phyloP scores from a whole-genome alignment of 306 rosid genomes.

The Trifolium repens region DNA sequence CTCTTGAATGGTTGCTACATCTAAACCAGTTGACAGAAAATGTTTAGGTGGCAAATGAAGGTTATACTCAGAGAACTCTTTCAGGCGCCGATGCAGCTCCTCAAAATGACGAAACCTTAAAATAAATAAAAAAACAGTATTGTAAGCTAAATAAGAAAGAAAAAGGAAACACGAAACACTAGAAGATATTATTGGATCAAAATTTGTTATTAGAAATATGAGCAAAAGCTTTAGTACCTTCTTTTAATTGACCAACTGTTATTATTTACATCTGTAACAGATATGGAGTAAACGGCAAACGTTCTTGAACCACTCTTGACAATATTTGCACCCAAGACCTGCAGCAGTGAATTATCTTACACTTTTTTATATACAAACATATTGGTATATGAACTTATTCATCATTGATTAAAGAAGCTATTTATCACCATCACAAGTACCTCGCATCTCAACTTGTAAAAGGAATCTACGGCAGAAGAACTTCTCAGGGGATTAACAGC shows the following conservation, averaged over 20 bases:
- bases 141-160: slow-evolving; percentile 25
- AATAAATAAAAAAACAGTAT: slow-evolving; percentile 24
- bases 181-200: slow-evolving; percentile 24
- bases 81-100: slow-evolving; percentile 94
- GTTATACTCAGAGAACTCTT: slow-evolving; percentile 87
- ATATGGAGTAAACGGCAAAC: slow-evolving; percentile 94
- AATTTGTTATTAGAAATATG: slow-evolving; percentile 33
- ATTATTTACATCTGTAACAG: slow-evolving; percentile 84
- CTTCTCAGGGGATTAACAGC: slow-evolving; percentile 59
- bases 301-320: slow-evolving; percentile 94
- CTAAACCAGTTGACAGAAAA: slow-evolving; percentile 92
- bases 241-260: slow-evolving; percentile 97
- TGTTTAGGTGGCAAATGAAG: slow-evolving; percentile 98
- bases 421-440: slow-evolving; percentile 51
- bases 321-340: slow-evolving; percentile 96
- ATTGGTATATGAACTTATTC: slow-evolving; percentile 33
- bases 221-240: slow-evolving; percentile 63
- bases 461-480: slow-evolving; percentile 68
- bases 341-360: slow-evolving; percentile 53
- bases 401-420: slow-evolving; percentile 30
- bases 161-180: slow-evolving; percentile 3
- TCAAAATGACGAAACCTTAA: slow-evolving; percentile 97
- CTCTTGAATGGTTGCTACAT: slow-evolving; percentile 83
- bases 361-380: slow-evolving; percentile 38
- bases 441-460: slow-evolving; percentile 96